Base-by-base conservation (phyloP, 805 yeast genomes). In the Sugiyamaella marilandica region DNA sequence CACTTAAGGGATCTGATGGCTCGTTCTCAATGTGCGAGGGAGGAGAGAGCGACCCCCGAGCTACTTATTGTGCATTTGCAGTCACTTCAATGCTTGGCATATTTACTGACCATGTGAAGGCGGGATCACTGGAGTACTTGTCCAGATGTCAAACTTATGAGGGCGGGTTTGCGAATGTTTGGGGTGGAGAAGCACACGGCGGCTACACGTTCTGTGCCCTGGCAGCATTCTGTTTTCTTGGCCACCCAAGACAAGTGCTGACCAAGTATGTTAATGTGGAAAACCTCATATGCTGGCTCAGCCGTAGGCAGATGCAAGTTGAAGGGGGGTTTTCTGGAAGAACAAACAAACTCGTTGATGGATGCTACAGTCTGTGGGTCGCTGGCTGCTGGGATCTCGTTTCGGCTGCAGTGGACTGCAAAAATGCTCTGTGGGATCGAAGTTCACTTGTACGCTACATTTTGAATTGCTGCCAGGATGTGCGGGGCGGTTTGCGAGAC, bases 281-380 rank as follows among this genome's bases (percentile, higher is more conserved):
- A 0, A 59, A 55, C 1, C 70, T 90, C 19, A 56, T 81, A 7
- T 51, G 55, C 50, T 94, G 99, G 99, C 74, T 83, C 2, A 75
- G 75, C 10, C 70, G 76, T 19, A 77, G 95, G 39, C 99, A 94
- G 66, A 72, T 75, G 51, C 69, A 69, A 16, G 66, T 81, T n/a
- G 97, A 89, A 64, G 95, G 92, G 10, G 97, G 98, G 0, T 77
- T 92, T 45, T 77, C 83, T 10, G 99, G 99, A 0, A 78, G 99
- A 51, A 81, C 95, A 0, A 92, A 92, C 66, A 94, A 94, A 65
- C 75, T 94, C 32, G 98, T 94, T 1, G 99, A 94, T 66, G 97
- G 96, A 0, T 94, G 99, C 68, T 94, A 94, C 66, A 82, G 92
- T 64, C 92, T 85, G 67, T 94, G 99, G 99, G 85, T 90, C 1